phyloP scores from a whole-genome alignment of 257 asterid genomes.

The Parsonsia alboflavescens region DNA sequence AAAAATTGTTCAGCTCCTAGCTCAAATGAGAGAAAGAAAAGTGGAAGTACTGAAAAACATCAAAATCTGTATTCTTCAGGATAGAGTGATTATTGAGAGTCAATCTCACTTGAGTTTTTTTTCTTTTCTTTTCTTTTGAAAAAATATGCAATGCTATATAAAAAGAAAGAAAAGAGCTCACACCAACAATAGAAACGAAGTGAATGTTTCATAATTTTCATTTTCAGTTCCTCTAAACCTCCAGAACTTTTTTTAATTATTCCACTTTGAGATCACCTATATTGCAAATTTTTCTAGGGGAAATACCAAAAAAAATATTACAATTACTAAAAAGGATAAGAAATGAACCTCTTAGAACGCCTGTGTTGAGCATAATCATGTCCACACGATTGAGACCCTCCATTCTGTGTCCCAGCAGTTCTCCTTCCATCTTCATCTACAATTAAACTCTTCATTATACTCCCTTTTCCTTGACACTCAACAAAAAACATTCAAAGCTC shows the following conservation, averaged over 20 bases:
- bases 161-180: background rate
- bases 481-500: constrained; percentile 16
- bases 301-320: background rate
- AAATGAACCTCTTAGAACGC: constrained; percentile 46
- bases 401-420: constrained; percentile 25
- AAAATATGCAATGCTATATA: background rate
- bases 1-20: background rate
- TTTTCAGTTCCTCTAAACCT: background rate
- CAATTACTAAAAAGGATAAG: background rate
- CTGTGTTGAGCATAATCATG: constrained; percentile 37
- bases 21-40: background rate
- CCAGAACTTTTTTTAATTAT: background rate
- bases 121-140: no score
- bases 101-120: background rate
- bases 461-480: constrained; percentile 17
- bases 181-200: background rate
- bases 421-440: constrained; percentile 32
- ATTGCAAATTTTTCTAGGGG: background rate
- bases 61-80: background rate
- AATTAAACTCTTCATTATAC: constrained; percentile 30
- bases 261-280: background rate
- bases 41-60: background rate
- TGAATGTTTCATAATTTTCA: background rate
- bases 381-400: constrained; percentile 22
- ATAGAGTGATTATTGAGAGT: background rate